Evolutionary conservation across 371 early-diverging fungal genomes (phyloP), one percentile per base, ranked within the genome.

Genomic region (Mucor racemosus): DNA sequence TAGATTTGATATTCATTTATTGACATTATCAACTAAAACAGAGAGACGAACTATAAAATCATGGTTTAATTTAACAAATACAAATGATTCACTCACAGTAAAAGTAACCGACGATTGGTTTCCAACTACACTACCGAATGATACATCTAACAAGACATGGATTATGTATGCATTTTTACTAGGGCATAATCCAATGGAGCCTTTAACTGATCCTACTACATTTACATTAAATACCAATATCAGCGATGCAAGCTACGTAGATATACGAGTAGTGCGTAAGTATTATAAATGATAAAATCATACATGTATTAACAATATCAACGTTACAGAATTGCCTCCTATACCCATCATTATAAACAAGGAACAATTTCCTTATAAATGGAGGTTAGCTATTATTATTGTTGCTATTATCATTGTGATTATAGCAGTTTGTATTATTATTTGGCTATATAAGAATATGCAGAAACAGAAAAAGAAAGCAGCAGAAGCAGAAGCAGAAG

Each of bases 101-200:
- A 33, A 60, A 38, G 69, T 75, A 0, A 62, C 62, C 8, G 64
- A 68, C 54, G 69, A 69, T 38, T 75, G 72, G 72, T 75, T 69
- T 44, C 75, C 75, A 10, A 54, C 57, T 31, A 44, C 56, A 26
- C 38, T 72, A 38, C 26, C 65, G 11, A n/a, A 42, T 14, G 58
- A 44, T 19, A 26, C 66, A 5, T 21, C 62, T 33, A 71, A 68
- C 55, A 40, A 33, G 21, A 65, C 71, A n/a, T 70, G 68, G 69
- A 62, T 55, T 14, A 44, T 76, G 21, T 60, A 60, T 35, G 68
- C 41, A 4, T 66, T 65, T 38, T 11, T 72, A 48, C 26, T 66
- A 15, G 62, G 56, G 19, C 71, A 62, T 14, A 26, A 48, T 17
- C 13, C 26, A 1, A 0, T 17, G 1, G 26, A 50, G 10, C 50